A percentile compares a stretch with the other conserved stretches of the same genome.
Evolutionary conservation across 2,329 filamentous ascomycete species (phyloP).

Genomic region (Cercospora janseana): DNA sequence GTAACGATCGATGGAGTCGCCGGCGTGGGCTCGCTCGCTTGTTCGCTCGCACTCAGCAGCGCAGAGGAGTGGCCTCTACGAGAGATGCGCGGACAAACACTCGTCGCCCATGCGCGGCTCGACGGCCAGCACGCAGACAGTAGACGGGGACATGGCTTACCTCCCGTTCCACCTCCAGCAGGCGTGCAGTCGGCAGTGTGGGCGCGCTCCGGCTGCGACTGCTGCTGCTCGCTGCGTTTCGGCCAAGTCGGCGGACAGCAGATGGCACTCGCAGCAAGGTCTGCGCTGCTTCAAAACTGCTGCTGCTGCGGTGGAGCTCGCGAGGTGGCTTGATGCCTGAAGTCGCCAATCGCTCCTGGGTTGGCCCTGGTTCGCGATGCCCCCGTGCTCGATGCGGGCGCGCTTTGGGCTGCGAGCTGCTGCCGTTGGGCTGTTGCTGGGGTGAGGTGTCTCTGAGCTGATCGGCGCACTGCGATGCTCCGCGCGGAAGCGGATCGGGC

Average conservation of each 20-base stretch:
- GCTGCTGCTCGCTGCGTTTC: neutral
- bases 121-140: neutral
- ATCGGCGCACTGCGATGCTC: too few relatives aligned
- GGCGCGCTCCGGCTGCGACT: neutral
- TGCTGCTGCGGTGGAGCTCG: conserved; percentile 3
- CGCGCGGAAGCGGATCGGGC: too few relatives aligned
- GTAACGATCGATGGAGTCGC: conserved; percentile 11
- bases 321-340: conserved; percentile 13
- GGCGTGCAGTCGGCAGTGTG: conserved; percentile 7
- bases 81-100: neutral
- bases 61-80: neutral
- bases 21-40: neutral
- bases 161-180: neutral
- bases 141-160: conserved; percentile 8
- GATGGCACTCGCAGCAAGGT: conserved; percentile 5
- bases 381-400: neutral
- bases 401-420: conserved; percentile 3
- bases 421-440: neutral
- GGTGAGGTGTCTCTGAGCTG: neutral
- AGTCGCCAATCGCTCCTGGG: conserved; percentile 4
- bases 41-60: neutral
- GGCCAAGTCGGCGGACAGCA: conserved; percentile 6
- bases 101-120: neutral
- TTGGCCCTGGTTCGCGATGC: conserved; percentile 7
- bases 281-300: conserved; percentile 10